phyloP scores from a whole-genome alignment of 768 basidiomycete genomes.

The Calocera cornea region DNA sequence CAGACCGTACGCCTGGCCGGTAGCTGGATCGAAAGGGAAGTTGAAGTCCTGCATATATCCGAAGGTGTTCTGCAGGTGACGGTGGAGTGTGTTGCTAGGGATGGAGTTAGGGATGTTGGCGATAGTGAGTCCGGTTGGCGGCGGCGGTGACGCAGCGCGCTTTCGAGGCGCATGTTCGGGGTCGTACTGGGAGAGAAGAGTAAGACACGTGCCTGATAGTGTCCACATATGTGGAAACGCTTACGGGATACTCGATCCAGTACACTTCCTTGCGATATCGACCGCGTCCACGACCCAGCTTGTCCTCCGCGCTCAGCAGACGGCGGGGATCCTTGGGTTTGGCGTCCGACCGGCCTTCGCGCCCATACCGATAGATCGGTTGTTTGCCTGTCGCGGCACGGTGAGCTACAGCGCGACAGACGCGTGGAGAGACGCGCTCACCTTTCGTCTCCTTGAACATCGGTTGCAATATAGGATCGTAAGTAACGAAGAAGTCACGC shows the following conservation, averaged over 20 bases:
- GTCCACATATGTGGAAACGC: not conserved
- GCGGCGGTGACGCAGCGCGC: not conserved
- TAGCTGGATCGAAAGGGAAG: not conserved
- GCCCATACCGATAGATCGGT: not conserved
- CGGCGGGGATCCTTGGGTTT: not conserved
- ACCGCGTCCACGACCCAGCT: not conserved
- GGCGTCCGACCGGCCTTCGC: not conserved
- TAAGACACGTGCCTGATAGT: not conserved
- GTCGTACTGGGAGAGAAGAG: not conserved
- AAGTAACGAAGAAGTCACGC: not conserved
- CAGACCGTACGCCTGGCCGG: not conserved
- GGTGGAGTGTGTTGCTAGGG: not conserved
- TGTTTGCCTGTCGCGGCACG: not conserved
- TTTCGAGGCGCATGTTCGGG: not conserved
- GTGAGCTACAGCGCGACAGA: not conserved
- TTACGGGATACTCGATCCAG: not conserved
- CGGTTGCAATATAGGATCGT: conserved; percentile 1
- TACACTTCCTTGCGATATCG: not conserved
- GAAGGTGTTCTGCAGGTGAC: conserved; percentile 4
- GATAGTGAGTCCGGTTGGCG: not conserved
- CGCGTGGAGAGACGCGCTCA: not conserved
- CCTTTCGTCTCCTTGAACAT: not conserved
- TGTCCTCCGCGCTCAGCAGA: not conserved
- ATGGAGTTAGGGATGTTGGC: not conserved
- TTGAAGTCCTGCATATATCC: not conserved